Base-by-base conservation (phyloP, 2,329 filamentous ascomycete genomes). In the Paraconiothyrium brasiliense region DNA sequence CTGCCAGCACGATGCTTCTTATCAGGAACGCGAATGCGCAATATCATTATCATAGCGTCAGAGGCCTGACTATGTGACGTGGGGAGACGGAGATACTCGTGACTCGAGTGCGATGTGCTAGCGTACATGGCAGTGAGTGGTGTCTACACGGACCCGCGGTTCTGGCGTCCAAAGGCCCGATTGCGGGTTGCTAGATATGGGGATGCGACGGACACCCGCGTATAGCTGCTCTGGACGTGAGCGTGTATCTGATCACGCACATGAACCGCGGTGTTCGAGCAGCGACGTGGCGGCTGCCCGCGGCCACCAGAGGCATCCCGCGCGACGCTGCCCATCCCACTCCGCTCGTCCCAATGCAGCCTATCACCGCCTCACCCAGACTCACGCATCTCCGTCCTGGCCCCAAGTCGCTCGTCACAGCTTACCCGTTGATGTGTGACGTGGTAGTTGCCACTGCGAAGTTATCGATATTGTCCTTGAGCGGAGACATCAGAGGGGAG, bases 241-340 rank as follows among this genome's bases (percentile, higher is more conserved):
- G 20, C 32, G 10, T 13, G 27, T 30, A 43, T 43, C 22, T 34
- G 51, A 44, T 54, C 24, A 43, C 51, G 37, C 37, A 43, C 27
- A 30, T 44, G 39, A 54, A 43, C 39, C 9, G 13, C 24, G 16
- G 52, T 44, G 24, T 20, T 54, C 39, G 9, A 6, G 6, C 20
- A 41, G 20, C 48, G 52, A 55, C 39, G 39, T 55, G 39, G 39
- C 10, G 39, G 39, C 14, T 16, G 16, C 39, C 16, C 39, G 39
- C 43, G 11, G 39, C 39, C 39, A 16, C 10, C 16, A 41, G 13
- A 41, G 41, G 35, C 35, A 43, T 43, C 50, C 50, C 50, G 35
- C 50, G 50, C 50, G 20, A 9, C 16, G 8, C 35, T 52, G 35
- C 35, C 35, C 50, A 54, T 37, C 22, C 35, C 50, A 30, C 35